Evolutionary conservation across 139 green algal species (phyloP), one percentile per base, ranked within the genome.

Genomic region (Picochlorum sp.): DNA sequence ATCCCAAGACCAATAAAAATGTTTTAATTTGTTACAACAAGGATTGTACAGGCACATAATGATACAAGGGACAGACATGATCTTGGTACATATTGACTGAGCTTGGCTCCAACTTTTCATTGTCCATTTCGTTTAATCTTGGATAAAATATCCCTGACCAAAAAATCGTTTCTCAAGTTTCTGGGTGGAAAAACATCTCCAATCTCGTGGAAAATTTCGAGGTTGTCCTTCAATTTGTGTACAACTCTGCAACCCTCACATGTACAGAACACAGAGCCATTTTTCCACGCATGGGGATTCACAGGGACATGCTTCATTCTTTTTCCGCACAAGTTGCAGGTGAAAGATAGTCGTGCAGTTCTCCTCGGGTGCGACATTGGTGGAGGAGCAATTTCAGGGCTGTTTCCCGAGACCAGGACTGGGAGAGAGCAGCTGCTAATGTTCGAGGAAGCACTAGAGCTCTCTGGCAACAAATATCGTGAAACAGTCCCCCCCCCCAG

Each of bases 231-330:
- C 2, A 73, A 39, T 50, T 73, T 73, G 58, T 73, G 65, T 36
- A 73, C 65, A 2, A 59, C 50, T 4, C 33, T 50, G 32, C 65
- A 73, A 37, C 59, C 69, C 16, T 72, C 55, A 51, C 81, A 90
- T 36, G 73, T 64, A 5, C 64, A 66, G 63, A 87, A 87, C 5
- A 87, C 74, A 14, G 64, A 70, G n/a, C 80, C 80, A 6, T 61
- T 64, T 16, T 26, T 26, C 74, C 74, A 85, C 28, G 77, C 80
- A 31, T 83, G 70, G 8, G 77, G 77, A 61, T 85, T 87, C 36
- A 85, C 55, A 1, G 57, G 53, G 33, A 64, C 65, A 29, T 71
- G 66, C 31, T 59, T 83, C 20, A 45, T 60, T 53, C 24, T 53
- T 16, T 64, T 59, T 5, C 65, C 67, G 44, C 80, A 87, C 28